Evolutionary conservation across 176 grass and related monocot species (phyloP).

Genomic region (Oryza meridionalis): DNA sequence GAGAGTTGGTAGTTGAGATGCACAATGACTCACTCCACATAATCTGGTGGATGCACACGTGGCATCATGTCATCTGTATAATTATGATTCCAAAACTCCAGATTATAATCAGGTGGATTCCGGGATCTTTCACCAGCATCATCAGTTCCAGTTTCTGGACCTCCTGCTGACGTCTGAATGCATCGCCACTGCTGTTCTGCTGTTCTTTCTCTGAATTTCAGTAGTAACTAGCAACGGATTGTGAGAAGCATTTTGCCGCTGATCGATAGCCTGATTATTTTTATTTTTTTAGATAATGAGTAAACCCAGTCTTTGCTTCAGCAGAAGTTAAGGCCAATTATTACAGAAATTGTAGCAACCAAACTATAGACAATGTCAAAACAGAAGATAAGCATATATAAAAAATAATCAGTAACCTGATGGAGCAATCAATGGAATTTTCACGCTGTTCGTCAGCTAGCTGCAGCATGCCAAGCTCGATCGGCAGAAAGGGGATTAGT

Average conservation of each 20-base stretch:
- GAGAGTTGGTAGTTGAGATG: neutral
- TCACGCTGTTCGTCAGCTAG: neutral
- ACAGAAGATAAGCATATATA: too few relatives aligned
- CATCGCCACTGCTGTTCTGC: too few relatives aligned
- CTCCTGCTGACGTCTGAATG: too few relatives aligned
- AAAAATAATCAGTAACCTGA: neutral
- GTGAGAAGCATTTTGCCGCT: too few relatives aligned
- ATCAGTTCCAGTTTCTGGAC: neutral
- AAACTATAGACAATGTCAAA: too few relatives aligned
- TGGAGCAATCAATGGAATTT: neutral
- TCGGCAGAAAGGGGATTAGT: neutral
- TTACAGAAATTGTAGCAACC: too few relatives aligned
- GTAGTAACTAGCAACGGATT: neutral
- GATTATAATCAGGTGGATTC: neutral
- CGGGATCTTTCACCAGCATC: neutral
- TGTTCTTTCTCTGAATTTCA: neutral
- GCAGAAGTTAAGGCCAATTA: too few relatives aligned
- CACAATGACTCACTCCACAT: neutral
- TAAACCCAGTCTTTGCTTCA: too few relatives aligned
- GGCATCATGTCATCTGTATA: neutral
- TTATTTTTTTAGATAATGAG: too few relatives aligned
- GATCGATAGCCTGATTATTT: neutral
- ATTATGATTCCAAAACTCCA: neutral
- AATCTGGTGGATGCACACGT: neutral
- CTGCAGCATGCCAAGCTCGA: neutral